Evolutionary conservation across 1,139 yeast genomes (phyloP).

Genomic region (Diutina rugosa): DNA sequence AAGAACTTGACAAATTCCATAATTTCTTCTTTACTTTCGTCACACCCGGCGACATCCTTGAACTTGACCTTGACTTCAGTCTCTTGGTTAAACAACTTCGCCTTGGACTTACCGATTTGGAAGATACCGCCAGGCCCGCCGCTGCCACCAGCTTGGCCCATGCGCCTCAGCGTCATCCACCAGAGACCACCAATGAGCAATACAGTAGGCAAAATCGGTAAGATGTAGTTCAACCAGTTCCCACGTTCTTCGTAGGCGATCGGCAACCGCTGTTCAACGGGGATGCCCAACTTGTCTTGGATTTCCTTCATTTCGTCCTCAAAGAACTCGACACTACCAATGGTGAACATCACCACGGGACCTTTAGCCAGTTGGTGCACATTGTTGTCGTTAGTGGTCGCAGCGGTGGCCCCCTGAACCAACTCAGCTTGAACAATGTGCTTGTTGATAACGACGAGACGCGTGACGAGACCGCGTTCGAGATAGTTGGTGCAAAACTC

Average conservation of each 20-base stretch:
- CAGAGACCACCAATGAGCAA: conserved; percentile 60
- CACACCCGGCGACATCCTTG: conserved; percentile 75
- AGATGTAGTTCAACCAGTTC: conserved; percentile 38
- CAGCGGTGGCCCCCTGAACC: conserved; percentile 38
- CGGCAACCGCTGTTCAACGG: conserved; percentile 50
- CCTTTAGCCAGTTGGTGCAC: conserved; percentile 15
- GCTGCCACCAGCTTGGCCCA: conserved; percentile 21
- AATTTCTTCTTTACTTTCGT: conserved; percentile 73
- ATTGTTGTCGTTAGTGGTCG: conserved; percentile 17
- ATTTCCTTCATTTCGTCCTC: conserved; percentile 53
- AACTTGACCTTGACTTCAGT: conserved; percentile 60
- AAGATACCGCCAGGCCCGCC: conserved; percentile 50
- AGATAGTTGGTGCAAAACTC: conserved; percentile 77
- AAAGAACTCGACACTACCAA: conserved; percentile 63
- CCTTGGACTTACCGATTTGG: conserved; percentile 55
- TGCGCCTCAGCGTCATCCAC: conserved; percentile 36
- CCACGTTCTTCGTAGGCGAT: conserved; percentile 51
- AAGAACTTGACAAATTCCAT: conserved; percentile 76
- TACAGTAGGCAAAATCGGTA: conserved; percentile 57
- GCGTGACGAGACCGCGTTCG: conserved; percentile 73
- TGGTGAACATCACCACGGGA: conserved; percentile 41
- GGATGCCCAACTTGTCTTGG: conserved; percentile 49
- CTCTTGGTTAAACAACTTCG: conserved; percentile 59
- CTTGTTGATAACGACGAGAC: conserved; percentile 64
- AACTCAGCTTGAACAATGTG: conserved; percentile 64